Evolutionary conservation across 345 rosid genomes (phyloP).

Genomic region (Pugionium cornutum): DNA sequence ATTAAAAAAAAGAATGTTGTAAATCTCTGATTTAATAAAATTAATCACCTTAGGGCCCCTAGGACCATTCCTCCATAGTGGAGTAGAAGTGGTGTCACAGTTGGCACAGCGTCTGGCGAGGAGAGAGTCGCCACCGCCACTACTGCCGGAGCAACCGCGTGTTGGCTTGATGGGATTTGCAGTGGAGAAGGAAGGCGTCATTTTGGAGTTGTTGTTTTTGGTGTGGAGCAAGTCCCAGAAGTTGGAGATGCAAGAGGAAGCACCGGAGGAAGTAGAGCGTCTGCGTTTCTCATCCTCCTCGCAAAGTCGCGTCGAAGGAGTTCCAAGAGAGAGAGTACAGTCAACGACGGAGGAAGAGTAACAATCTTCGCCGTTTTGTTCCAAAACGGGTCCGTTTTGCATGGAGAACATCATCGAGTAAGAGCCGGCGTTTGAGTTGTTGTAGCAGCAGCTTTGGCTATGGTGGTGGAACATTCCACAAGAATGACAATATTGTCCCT

Average conservation of each 20-base stretch:
- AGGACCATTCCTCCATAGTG: slow-evolving; percentile 91
- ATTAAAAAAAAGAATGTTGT: background rate
- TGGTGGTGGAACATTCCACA: slow-evolving; percentile 44
- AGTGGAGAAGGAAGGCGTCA: slow-evolving; percentile 34
- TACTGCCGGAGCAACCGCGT: slow-evolving; percentile 30
- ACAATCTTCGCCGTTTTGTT: slow-evolving; percentile 34
- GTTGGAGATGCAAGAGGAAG: slow-evolving; percentile 51
- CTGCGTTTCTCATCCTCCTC: slow-evolving; percentile 56
- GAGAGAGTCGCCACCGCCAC: slow-evolving; percentile 46
- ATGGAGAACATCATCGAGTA: slow-evolving; percentile 39
- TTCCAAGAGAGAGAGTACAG: slow-evolving; percentile 83
- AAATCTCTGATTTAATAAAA: background rate
- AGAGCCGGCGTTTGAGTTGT: slow-evolving; percentile 30
- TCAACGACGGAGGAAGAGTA: slow-evolving; percentile 59
- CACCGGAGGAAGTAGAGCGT: slow-evolving; percentile 42
- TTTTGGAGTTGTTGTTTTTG: slow-evolving; percentile 43
- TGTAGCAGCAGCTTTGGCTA: slow-evolving; percentile 36
- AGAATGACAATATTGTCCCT: slow-evolving; percentile 41
- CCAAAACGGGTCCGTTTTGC: slow-evolving; percentile 35
- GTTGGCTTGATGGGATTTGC: slow-evolving; percentile 21
- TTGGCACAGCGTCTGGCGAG: slow-evolving; percentile 88
- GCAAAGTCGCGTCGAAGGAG: slow-evolving; percentile 72
- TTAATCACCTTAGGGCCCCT: slow-evolving; percentile 63
- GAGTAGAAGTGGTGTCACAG: slow-evolving; percentile 90
- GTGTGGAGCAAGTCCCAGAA: slow-evolving; percentile 64